phyloP scores from a whole-genome alignment of 495 filamentous ascomycete species.

The Cercophora sp. region DNA sequence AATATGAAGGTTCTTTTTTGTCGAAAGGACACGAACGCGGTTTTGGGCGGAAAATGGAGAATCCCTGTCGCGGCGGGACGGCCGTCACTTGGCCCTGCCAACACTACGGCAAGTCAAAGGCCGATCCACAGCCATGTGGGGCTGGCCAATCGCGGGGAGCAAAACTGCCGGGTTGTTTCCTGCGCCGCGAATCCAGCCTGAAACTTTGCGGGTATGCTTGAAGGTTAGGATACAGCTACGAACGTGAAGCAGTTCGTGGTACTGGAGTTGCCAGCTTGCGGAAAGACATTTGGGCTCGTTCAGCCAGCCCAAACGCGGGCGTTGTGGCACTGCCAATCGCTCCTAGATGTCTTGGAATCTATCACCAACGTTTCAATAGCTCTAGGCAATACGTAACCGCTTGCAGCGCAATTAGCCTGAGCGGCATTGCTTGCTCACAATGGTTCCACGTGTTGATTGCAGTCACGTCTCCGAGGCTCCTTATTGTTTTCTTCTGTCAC shows the following conservation, averaged over 20 bases:
- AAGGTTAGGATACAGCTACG: too few species aligned
- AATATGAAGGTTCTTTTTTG: constrained; percentile 4
- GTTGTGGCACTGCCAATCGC: background rate
- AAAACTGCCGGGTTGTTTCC: constrained; percentile 4
- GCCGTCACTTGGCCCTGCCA: background rate
- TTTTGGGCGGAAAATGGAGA: constrained; percentile 16
- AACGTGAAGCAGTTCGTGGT: too few species aligned
- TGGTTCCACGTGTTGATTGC: constrained; percentile 4
- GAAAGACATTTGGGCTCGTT: background rate
- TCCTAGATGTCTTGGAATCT: background rate
- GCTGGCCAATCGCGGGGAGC: constrained; percentile 15
- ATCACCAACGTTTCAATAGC: constrained; percentile 6
- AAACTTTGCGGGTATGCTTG: too few species aligned
- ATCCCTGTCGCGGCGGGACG: constrained; percentile 16
- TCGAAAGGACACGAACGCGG: constrained; percentile 41
- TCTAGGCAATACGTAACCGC: background rate
- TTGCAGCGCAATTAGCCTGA: constrained; percentile 6
- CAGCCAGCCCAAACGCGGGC: background rate
- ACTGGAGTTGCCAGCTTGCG: too few species aligned
- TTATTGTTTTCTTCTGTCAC: background rate
- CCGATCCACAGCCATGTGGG: background rate
- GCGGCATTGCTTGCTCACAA: background rate
- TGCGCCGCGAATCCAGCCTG: constrained; percentile 9
- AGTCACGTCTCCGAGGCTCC: background rate
- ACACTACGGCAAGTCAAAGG: constrained; percentile 16